These are phyloP conservation scores for Phytophthora brassicae DNA, from an alignment of 352 stramenopile species.

Conservation along the genomic window DNA sequence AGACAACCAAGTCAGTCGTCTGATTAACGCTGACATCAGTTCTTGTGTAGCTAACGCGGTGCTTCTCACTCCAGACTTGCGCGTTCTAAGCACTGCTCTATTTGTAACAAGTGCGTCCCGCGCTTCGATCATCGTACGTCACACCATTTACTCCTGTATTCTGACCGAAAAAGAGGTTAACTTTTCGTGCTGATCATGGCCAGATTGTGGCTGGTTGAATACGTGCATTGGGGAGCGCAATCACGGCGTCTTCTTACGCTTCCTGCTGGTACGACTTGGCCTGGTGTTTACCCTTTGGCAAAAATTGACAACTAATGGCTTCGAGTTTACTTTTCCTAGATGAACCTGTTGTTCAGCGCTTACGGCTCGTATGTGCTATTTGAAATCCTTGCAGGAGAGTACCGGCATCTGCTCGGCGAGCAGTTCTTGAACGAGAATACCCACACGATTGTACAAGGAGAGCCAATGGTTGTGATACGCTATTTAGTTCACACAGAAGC, in stretches of 20 bases:
- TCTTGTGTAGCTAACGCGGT: slow-evolving; percentile 7
- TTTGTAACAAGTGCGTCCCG: slow-evolving; percentile 66
- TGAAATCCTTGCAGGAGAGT: slow-evolving; percentile 47
- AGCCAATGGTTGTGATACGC: slow-evolving; percentile 41
- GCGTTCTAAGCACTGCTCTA: slow-evolving; percentile 67
- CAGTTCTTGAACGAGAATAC: slow-evolving; percentile 49
- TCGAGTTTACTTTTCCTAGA: slow-evolving; percentile 17
- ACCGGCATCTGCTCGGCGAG: slow-evolving; percentile 36
- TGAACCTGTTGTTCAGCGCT: slow-evolving; percentile 46
- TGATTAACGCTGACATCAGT: not conserved
- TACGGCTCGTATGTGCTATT: slow-evolving; percentile 62
- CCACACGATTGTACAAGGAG: slow-evolving; percentile 36
- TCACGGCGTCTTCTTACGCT: slow-evolving; percentile 54
- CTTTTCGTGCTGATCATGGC: not conserved
- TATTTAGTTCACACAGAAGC: slow-evolving; percentile 57
- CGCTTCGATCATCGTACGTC: slow-evolving; percentile 64
- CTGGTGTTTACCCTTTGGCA: not conserved
- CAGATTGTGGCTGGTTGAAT: slow-evolving; percentile 69
- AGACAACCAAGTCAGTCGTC: slow-evolving; percentile 41
- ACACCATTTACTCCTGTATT: not conserved
- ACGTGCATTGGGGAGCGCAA: slow-evolving; percentile 68
- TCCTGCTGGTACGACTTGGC: slow-evolving; percentile 39
- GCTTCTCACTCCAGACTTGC: slow-evolving; percentile 34
- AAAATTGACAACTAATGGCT: slow-evolving; percentile 1
- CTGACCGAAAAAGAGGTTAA: not conserved